Evolutionary conservation across 2,329 filamentous ascomycete species (phyloP).

Genomic region (Penicillium fuscoglaucum): DNA sequence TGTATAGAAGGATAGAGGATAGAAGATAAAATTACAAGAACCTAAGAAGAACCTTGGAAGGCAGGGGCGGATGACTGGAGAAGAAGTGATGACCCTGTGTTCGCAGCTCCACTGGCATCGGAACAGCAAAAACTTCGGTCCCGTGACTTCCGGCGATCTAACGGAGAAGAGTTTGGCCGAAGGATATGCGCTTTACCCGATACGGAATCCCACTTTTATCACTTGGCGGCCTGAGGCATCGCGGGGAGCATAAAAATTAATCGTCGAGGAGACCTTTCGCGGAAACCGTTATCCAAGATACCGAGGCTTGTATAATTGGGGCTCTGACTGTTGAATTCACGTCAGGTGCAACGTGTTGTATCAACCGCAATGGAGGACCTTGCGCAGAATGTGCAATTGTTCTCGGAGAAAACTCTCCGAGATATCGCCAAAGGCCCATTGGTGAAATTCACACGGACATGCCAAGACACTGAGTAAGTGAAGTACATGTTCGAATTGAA

Average conservation of each 20-base stretch:
- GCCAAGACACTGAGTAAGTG: slow-evolving; percentile 37
- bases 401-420: slow-evolving; percentile 36
- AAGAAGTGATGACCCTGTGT: slow-evolving; percentile 22
- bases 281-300: slow-evolving; percentile 2
- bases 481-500: neutral
- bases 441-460: slow-evolving; percentile 34
- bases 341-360: slow-evolving; percentile 13
- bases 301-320: slow-evolving; percentile 18
- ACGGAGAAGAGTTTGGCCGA: slow-evolving; percentile 29
- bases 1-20: slow-evolving; percentile 20
- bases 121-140: slow-evolving; percentile 43
- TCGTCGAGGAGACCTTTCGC: slow-evolving; percentile 9
- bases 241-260: slow-evolving; percentile 30
- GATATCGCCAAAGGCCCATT: slow-evolving; percentile 39
- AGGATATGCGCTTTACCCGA: slow-evolving; percentile 19
- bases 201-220: slow-evolving; percentile 26
- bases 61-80: slow-evolving; percentile 20
- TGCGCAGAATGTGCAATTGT: slow-evolving; percentile 35
- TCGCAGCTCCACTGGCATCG: slow-evolving; percentile 28
- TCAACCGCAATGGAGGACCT: slow-evolving; percentile 34
- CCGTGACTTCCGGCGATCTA: slow-evolving; percentile 30
- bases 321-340: slow-evolving; percentile 25
- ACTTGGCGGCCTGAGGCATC: slow-evolving; percentile 21
- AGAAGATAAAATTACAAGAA: slow-evolving; percentile 28
- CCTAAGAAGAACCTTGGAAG: slow-evolving; percentile 19